Percentiles rank a stretch among this genome's conserved stretches.
phyloP scores from a whole-genome alignment of 331 rosid genomes.

The Pyracantha coccinea region DNA sequence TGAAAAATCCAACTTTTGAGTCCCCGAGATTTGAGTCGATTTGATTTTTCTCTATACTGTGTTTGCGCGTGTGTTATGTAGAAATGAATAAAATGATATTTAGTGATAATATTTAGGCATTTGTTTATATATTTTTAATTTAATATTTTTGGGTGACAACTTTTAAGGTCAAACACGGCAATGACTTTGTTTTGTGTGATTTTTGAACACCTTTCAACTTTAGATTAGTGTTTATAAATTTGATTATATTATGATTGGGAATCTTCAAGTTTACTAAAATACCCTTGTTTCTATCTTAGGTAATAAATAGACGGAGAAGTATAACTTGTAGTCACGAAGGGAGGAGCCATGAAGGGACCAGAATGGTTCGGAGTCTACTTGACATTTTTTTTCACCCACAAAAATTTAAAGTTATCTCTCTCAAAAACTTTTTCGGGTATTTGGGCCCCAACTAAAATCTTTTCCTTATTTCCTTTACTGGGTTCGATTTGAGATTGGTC shows the following conservation, averaged over 20 bases:
- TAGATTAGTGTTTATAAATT: background rate
- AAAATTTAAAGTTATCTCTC: too few species aligned
- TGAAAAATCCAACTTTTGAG: background rate
- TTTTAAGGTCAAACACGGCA: conserved; percentile 87
- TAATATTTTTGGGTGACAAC: background rate
- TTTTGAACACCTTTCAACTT: conserved; percentile 16
- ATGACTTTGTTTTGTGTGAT: conserved; percentile 39
- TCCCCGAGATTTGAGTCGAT: background rate
- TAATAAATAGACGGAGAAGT: too few species aligned
- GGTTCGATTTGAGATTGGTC: too few species aligned
- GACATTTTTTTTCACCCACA: too few species aligned
- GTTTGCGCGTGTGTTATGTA: background rate
- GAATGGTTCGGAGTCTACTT: too few species aligned
- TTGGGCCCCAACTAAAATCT: too few species aligned
- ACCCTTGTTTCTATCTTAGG: background rate
- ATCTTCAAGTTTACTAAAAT: background rate
- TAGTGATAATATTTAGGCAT: background rate
- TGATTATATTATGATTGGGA: background rate
- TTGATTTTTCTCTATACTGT: background rate
- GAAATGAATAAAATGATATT: background rate
- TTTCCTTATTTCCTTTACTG: too few species aligned
- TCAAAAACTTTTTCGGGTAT: too few species aligned
- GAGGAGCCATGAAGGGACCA: too few species aligned
- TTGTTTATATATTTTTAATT: background rate
- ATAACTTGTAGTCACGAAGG: too few species aligned